Base-by-base conservation (phyloP, 768 basidiomycete genomes). In the Tricholoma hemisulphureum region DNA sequence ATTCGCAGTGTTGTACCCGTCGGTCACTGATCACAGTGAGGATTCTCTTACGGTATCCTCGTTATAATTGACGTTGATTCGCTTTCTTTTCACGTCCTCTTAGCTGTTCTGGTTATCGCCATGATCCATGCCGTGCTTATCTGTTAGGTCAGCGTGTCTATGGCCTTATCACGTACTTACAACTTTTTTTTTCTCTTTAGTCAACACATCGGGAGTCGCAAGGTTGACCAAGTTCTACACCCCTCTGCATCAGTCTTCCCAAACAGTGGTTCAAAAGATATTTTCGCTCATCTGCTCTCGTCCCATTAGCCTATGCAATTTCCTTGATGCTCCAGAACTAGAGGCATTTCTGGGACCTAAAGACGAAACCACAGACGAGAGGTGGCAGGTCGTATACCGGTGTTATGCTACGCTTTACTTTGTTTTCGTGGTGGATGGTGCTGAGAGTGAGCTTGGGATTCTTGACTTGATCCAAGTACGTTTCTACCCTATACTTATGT, bases 341-440 rank as follows among this genome's bases (percentile, higher is more conserved):
- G 89, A 91, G 69, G 82, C 83, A 11, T 87, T 88, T 64, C 79
- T 92, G 41, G 87, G 85, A 2, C 80, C 75, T 29, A 78, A 79
- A 51, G 75, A 76, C 29, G 79, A 77, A 59, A 78, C 71, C 29
- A 26, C 26, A n/a, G 82, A 82, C 51, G 87, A 89, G 63, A 79
- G 83, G 68, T 86, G 91, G 79, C 80, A 91, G 58, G 91, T 98
- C 39, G 93, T 98, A 29, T 98, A 98, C 73, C 79, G 96, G 52
- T 93, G 87, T 72, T 98, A 98, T 70, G 96, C 96, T 3, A 98
- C 96, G 2, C 81, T 99, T 35, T 94, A 93, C 73, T 98, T 99
- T 67, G 94, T 96, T 11, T 95, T 98, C 71, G 93, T 98, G 5
- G 95, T 98, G 5, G 96, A 98, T 68, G 87, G 87, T 24, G 91